Evolutionary conservation across 2,329 filamentous ascomycete species (phyloP).

Genomic region (Pseudogymnoascus sp.): DNA sequence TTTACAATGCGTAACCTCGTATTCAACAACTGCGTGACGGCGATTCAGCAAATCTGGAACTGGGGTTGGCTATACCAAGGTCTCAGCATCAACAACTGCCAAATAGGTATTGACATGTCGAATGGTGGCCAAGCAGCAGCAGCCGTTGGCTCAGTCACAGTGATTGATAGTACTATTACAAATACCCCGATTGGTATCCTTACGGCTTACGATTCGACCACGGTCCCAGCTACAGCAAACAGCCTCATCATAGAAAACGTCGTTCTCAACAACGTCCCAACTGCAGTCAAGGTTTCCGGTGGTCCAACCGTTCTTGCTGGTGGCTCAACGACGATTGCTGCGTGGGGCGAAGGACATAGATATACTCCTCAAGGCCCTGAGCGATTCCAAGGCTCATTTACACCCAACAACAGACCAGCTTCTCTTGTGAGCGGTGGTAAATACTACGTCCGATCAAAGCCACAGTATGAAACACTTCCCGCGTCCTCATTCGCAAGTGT

Average conservation of each 20-base stretch:
- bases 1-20: slow-evolving; percentile 53
- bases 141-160: slow-evolving; percentile 48
- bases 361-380: slow-evolving; percentile 49
- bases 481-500: slow-evolving; percentile 39
- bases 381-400: slow-evolving; percentile 34
- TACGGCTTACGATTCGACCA: slow-evolving; percentile 44
- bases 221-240: slow-evolving; percentile 58
- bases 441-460: slow-evolving; percentile 47
- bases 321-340: slow-evolving; percentile 59
- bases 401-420: slow-evolving; percentile 37
- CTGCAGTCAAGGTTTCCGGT: slow-evolving; percentile 54
- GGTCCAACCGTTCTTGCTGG: slow-evolving; percentile 54
- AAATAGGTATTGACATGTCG: slow-evolving; percentile 45
- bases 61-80: slow-evolving; percentile 53
- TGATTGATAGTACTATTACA: slow-evolving; percentile 49
- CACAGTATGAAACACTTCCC: slow-evolving; percentile 42
- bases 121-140: slow-evolving; percentile 38
- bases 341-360: slow-evolving; percentile 72
- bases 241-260: slow-evolving; percentile 82
- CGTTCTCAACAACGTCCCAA: slow-evolving; percentile 61
- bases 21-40: slow-evolving; percentile 40
- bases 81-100: slow-evolving; percentile 46
- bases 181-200: slow-evolving; percentile 45
- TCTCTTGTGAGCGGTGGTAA: slow-evolving; percentile 40
- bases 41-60: slow-evolving; percentile 53